phyloP scores from a whole-genome alignment of 306 rosid species.

The Prunus salicina region DNA sequence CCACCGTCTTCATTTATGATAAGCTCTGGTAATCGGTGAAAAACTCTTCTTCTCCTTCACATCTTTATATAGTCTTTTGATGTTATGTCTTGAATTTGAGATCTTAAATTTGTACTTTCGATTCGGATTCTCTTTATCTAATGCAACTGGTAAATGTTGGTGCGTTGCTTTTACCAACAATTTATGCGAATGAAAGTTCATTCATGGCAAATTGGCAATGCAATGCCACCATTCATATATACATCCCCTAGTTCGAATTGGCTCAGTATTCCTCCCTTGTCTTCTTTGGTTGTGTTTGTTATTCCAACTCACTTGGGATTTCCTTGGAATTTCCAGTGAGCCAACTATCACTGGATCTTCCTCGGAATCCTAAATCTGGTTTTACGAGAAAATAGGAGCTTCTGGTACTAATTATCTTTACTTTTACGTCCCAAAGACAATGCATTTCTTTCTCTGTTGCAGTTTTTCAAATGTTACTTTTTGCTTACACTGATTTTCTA shows the following conservation, averaged over 20 bases:
- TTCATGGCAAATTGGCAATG: not conserved
- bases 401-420: not conserved
- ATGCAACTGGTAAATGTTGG: not conserved
- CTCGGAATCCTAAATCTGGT: not conserved
- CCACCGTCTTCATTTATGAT: not conserved
- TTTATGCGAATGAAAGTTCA: not conserved
- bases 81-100: constrained; percentile 6
- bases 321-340: not conserved
- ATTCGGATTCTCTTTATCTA: not conserved
- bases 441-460: not conserved
- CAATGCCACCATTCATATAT: not conserved
- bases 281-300: not conserved
- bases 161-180: not conserved
- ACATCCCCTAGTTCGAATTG: not conserved
- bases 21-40: constrained; percentile 8
- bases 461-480: not conserved
- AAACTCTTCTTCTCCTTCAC: not conserved
- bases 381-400: not conserved
- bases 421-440: not conserved
- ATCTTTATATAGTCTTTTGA: not conserved
- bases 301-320: not conserved
- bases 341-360: not conserved
- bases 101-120: constrained; percentile 16
- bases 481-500: not conserved
- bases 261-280: not conserved